Evolutionary conservation across 805 yeast genomes (phyloP), one percentile per base, ranked within the genome.

Genomic region (Osmozyma mogii): DNA sequence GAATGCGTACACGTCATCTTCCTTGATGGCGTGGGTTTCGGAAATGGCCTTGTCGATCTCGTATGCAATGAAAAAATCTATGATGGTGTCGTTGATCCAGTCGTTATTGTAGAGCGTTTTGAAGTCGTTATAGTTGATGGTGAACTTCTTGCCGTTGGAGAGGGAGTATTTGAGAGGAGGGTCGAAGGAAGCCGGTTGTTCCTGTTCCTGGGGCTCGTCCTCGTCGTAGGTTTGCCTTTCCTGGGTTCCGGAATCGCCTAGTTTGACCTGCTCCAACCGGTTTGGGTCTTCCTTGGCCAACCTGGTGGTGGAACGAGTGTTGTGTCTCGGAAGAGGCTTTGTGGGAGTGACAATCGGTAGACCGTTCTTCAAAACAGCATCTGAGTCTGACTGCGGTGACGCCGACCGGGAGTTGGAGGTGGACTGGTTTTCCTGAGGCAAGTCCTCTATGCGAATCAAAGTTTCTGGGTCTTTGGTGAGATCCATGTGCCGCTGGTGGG

Each of bases 71-170:
- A 84, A 87, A 49, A 89, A 89, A 52, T 85, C 95, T 32, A 92
- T 78, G 28, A 92, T 61, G 0, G 81, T 72, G 47, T 92, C 98
- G 56, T 92, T 89, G 28, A 92, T 72, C 88, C 95, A 89, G 38
- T 82, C 84, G 27, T 78, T 77, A 34, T 80, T 78, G 46, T 78
- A 76, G 7, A 89, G 64, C 25, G 96, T 81, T 37, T 72, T 73
- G 51, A 82, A 84, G 49, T 92, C 98, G 22, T 72, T 65, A 35
- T 73, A 69, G 1, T 76, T 65, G 6, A 89, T 69, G 4, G 69
- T 67, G 39, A 82, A 68, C 1, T 57, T 52, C 23, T 72, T 66
- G 4, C 68, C 70, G 41, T 76, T 79, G 15, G 56, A 49, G 43
- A 85, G 77, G 11, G 55, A 56, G 39, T 71, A 66, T 18, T 59